Evolutionary conservation across 352 stramenopile genomes (phyloP), one percentile per base, ranked within the genome.

Genomic region (Phytophthora crassamura): DNA sequence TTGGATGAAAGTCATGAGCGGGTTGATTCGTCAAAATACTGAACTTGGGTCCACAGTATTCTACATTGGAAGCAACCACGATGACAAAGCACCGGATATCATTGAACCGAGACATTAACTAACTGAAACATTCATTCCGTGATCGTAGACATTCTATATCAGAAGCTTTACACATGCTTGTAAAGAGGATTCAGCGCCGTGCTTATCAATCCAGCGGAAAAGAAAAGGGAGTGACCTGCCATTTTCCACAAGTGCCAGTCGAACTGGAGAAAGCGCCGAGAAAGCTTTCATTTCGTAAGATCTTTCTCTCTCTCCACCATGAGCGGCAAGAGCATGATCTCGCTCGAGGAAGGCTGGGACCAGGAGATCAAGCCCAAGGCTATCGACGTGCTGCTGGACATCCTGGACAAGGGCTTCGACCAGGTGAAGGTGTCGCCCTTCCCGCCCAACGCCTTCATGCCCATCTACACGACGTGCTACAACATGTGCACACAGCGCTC

Each of bases 401-500:
- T 95, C 58, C 72, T 96, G 18, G 84, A 96, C 73, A 86, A 90
- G 67, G 88, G 88, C 47, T 90, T 96, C 38, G 88, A 96, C 60
- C 88, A 94, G 49, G 78, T 94, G 25, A 78, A 80, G 68, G 76
- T 81, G 10, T 94, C 82, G 64, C 85, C 86, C 30, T 96, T 96
- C 74, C 88, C 88, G 32, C 82, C 88, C 45, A 87, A 88, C 63
- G 72, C 82, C 50, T 96, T 94, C 74, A 96, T 96, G 88, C 86
- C 86, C 33, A 95, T 96, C 73, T 96, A 96, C 73, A 96, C 88
- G 63, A 94, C 86, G 59, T 95, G 88, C 83, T 99, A 99, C 85
- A 98, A 99, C 77, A 99, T 99, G 97, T 99, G 98, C 79, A 99
- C 97, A 58, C 98, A 99, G 76, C 91, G 97, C n/a, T 95, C 91